A percentile compares a stretch with the other conserved stretches of the same genome.
Evolutionary conservation across 352 stramenopile species (phyloP).

Genomic region (Phytophthora colocasiae): DNA sequence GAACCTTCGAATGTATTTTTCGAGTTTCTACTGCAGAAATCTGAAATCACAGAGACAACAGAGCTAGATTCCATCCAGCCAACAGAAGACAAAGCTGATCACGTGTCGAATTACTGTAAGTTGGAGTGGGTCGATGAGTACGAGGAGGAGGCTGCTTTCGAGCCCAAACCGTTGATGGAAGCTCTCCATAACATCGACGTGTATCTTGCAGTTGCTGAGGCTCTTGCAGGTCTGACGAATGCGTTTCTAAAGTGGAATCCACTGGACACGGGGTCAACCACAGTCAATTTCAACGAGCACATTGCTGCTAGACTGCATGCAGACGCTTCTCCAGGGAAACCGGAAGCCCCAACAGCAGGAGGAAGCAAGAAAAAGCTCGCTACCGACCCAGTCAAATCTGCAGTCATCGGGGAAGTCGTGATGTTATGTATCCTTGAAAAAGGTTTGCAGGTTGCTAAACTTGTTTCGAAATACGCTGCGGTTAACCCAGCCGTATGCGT

Average conservation of each 20-base stretch:
- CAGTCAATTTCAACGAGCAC: conserved; percentile 42
- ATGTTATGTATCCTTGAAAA: conserved; percentile 42
- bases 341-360: conserved; percentile 6
- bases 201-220: conserved; percentile 37
- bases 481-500: conserved; percentile 41
- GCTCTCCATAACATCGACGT: conserved; percentile 47
- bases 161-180: conserved; percentile 37
- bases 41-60: neutral
- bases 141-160: conserved; percentile 40
- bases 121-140: conserved; percentile 67
- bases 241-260: conserved; percentile 52
- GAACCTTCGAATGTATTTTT: conserved; percentile 44
- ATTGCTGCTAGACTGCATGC: conserved; percentile 15
- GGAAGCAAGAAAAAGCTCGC: conserved; percentile 54
- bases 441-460: conserved; percentile 26
- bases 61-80: conserved; percentile 18
- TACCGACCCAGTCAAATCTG: conserved; percentile 25
- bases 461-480: conserved; percentile 34
- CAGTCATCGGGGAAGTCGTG: conserved; percentile 36
- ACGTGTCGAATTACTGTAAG: conserved; percentile 29
- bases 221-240: conserved; percentile 40
- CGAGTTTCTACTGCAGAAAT: conserved; percentile 38
- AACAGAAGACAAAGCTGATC: neutral
- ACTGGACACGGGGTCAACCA: neutral
- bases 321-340: conserved; percentile 15